These are phyloP conservation scores for Schwanniomyces vanrijiae DNA, from an alignment of 805 yeast species.

Conservation along the genomic window DNA sequence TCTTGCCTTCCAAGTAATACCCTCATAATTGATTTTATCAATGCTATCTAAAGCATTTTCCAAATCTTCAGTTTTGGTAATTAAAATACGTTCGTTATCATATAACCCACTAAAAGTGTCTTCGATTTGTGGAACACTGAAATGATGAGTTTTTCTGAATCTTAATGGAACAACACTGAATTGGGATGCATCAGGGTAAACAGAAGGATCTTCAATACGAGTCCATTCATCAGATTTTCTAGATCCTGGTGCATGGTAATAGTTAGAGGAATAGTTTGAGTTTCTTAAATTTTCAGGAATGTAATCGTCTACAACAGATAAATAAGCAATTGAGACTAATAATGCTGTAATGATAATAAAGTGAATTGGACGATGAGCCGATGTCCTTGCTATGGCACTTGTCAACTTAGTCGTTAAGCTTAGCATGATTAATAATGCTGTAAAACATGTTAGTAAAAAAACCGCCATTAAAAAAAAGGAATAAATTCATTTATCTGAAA, in stretches of 20 bases:
- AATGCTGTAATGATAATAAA: slow-evolving; percentile 70
- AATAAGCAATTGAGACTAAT: slow-evolving; percentile 76
- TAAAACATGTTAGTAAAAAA: background rate
- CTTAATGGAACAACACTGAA: slow-evolving; percentile 55
- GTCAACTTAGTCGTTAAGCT: slow-evolving; percentile 29
- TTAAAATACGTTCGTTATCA: slow-evolving; percentile 43
- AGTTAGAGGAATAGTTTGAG: slow-evolving; percentile 16
- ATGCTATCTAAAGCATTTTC: slow-evolving; percentile 21
- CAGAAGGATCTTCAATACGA: slow-evolving; percentile 41
- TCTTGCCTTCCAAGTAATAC: slow-evolving; percentile 62
- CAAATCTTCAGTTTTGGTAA: slow-evolving; percentile 30
- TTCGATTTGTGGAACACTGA: slow-evolving; percentile 41
- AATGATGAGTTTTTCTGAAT: slow-evolving; percentile 48
- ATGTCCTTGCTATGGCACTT: slow-evolving; percentile 48
- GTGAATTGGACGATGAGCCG: slow-evolving; percentile 87
- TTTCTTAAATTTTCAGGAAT: slow-evolving; percentile 43
- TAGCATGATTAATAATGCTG: slow-evolving; percentile 21
- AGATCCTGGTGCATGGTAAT: slow-evolving; percentile 38
- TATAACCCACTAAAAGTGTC: slow-evolving; percentile 39
- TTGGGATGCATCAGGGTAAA: slow-evolving; percentile 44
- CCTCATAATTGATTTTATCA: slow-evolving; percentile 33
- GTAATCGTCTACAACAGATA: slow-evolving; percentile 71
- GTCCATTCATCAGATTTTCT: slow-evolving; percentile 47
- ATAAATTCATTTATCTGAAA: background rate
- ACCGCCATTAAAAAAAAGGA: background rate